A percentile compares a stretch with the other conserved stretches of the same genome.
Conservation (phyloP, 257 asterid genomes). For the Linderniella brevidens region DNA sequence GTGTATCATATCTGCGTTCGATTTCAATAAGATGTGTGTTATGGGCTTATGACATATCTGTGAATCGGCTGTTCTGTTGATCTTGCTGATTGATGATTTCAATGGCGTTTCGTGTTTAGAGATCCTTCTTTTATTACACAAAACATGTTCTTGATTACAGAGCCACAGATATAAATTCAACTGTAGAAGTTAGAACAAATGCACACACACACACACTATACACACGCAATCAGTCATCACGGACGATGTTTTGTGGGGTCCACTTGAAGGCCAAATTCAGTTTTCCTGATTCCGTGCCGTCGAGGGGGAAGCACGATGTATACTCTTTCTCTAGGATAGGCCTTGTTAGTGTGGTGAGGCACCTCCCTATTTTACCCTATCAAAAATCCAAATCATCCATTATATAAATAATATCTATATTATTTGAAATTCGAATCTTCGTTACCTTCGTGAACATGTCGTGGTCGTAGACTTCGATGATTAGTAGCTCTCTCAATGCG, state of each 20-base stretch:
- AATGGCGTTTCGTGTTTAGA: too few species aligned
- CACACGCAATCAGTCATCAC: slow-evolving; percentile 12
- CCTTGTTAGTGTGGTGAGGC: slow-evolving; percentile 75
- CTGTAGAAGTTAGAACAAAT: too few species aligned
- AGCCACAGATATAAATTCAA: too few species aligned
- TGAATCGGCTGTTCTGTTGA: too few species aligned
- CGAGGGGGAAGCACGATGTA: slow-evolving; percentile 30
- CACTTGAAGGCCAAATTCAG: slow-evolving; percentile 58
- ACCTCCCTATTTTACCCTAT: slow-evolving; percentile 80
- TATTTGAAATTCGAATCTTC: not conserved
- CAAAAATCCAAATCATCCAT: not conserved
- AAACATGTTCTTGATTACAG: too few species aligned
- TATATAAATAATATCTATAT: not conserved
- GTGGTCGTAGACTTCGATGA: slow-evolving; percentile 79
- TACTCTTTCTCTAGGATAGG: slow-evolving; percentile 58
- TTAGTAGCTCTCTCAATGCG: slow-evolving; percentile 68
- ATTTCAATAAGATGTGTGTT: too few species aligned
- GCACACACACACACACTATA: too few species aligned
- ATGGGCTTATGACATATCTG: too few species aligned
- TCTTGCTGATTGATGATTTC: too few species aligned
- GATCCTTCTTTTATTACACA: too few species aligned
- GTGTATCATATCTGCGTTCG: too few species aligned
- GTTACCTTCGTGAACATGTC: slow-evolving; percentile 85
- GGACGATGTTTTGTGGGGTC: slow-evolving; percentile 57
- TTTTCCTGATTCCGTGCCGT: slow-evolving; percentile 49